Evolutionary conservation across 2,329 filamentous ascomycete species (phyloP).

Genomic region (Myriosclerotinia curreyana): DNA sequence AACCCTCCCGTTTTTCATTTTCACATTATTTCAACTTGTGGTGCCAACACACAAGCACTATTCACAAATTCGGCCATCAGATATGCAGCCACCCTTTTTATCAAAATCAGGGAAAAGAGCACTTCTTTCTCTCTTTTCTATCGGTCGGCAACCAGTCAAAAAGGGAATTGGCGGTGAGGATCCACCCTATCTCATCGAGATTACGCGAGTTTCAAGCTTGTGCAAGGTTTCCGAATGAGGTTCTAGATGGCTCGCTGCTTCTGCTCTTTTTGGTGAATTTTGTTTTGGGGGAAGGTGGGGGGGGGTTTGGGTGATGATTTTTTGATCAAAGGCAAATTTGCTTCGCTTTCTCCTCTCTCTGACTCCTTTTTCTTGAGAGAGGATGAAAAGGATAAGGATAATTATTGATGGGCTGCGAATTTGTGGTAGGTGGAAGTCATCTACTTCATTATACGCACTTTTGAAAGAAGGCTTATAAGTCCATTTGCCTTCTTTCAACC

Average conservation of each 20-base stretch:
- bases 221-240: conserved; percentile 28
- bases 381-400: neutral
- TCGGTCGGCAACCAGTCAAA: too few species aligned
- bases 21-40: conserved; percentile 28
- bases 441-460: neutral
- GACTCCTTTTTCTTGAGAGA: neutral
- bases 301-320: too few species aligned
- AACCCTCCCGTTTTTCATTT: conserved; percentile 28
- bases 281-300: neutral
- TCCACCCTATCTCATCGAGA: conserved; percentile 17
- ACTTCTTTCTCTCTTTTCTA: conserved; percentile 15
- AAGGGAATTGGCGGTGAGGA: conserved; percentile 35
- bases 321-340: too few species aligned
- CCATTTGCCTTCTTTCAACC: neutral
- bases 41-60: conserved; percentile 36
- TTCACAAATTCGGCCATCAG: conserved; percentile 33
- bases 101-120: conserved; percentile 13
- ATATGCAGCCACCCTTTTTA: conserved; percentile 37
- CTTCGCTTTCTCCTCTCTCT: neutral
- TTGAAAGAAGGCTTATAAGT: neutral
- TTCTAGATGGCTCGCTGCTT: conserved; percentile 15
- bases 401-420: neutral
- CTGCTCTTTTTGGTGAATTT: conserved; percentile 15
- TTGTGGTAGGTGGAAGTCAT: neutral
- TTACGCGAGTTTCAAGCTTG: conserved; percentile 26